Percentiles rank a stretch among this genome's conserved stretches.
Conservation (phyloP, 768 basidiomycete genomes). For the Phaeotremella fagi region DNA sequence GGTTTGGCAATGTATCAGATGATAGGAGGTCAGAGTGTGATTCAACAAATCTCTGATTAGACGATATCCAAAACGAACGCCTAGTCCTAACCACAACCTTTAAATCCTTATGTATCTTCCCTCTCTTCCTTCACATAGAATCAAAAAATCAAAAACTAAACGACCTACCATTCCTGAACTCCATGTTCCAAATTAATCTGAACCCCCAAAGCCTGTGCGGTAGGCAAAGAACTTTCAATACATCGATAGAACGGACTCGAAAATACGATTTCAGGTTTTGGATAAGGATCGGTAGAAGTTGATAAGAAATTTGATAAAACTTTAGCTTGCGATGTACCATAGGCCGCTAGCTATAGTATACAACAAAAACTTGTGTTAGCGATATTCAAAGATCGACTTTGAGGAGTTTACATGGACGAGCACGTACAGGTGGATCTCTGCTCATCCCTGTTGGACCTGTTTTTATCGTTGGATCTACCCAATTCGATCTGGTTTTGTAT, state of each 20-base stretch:
- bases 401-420: neutral
- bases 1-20: too few species aligned
- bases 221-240: conserved; percentile 42
- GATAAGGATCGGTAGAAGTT: conserved; percentile 26
- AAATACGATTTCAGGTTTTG: conserved; percentile 44
- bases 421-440: conserved; percentile 47
- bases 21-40: too few species aligned
- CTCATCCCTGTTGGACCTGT: conserved; percentile 38
- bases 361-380: too few species aligned
- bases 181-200: conserved; percentile 44
- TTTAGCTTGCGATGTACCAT: conserved; percentile 34
- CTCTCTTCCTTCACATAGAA: too few species aligned
- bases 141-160: too few species aligned
- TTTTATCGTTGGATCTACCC: conserved; percentile 44
- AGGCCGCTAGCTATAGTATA: conserved; percentile 35
- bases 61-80: too few species aligned
- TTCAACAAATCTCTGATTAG: too few species aligned
- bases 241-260: conserved; percentile 47
- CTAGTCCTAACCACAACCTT: too few species aligned
- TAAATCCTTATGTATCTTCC: too few species aligned
- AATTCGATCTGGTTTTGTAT: conserved; percentile 33
- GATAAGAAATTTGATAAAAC: conserved; percentile 36
- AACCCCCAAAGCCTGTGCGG: conserved; percentile 18
- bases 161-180: conserved; percentile 44
- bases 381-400: neutral